phyloP scores from a whole-genome alignment of 768 basidiomycete genomes.

The Rickenella mellea region DNA sequence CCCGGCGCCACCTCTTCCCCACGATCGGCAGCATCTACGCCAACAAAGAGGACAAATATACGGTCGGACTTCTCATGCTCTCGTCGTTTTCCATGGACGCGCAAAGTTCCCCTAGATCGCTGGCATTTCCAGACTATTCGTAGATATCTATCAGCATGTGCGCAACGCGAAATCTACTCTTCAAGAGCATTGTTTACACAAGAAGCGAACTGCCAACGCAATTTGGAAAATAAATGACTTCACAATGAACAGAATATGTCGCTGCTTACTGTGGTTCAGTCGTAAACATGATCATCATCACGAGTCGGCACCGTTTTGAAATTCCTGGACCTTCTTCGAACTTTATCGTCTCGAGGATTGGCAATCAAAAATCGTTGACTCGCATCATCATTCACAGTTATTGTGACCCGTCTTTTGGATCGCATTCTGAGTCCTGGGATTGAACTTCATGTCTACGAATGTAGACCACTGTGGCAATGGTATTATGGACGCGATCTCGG shows the following conservation, averaged over 20 bases:
- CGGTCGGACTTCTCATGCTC: constrained; percentile 13
- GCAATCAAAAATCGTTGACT: too few relatives aligned
- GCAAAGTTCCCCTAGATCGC: constrained; percentile 21
- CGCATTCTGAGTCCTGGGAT: too few relatives aligned
- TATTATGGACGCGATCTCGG: too few relatives aligned
- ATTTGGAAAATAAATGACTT: constrained; percentile 18
- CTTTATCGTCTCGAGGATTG: too few relatives aligned
- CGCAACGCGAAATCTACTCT: constrained; percentile 24
- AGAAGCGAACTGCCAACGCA: constrained; percentile 19
- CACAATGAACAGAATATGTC: constrained; percentile 21
- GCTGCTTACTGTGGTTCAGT: constrained; percentile 18
- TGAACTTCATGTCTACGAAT: too few relatives aligned
- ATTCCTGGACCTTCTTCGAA: too few relatives aligned
- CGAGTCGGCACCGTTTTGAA: too few relatives aligned
- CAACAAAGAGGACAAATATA: constrained; percentile 1
- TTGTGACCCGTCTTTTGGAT: too few relatives aligned
- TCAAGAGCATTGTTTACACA: constrained; percentile 20
- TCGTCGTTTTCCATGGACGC: constrained; percentile 21
- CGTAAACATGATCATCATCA: too few relatives aligned
- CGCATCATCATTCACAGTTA: too few relatives aligned
- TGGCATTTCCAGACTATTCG: constrained; percentile 19
- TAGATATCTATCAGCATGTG: constrained; percentile 24
- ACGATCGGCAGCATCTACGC: constrained; percentile 19
- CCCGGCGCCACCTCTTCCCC: constrained; percentile 13
- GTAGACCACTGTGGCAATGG: too few relatives aligned